Percentiles rank a stretch among this genome's conserved stretches.
These are phyloP conservation scores for Phytophthora pistaciae DNA, from an alignment of 352 stramenopile species.

Conservation along the genomic window DNA sequence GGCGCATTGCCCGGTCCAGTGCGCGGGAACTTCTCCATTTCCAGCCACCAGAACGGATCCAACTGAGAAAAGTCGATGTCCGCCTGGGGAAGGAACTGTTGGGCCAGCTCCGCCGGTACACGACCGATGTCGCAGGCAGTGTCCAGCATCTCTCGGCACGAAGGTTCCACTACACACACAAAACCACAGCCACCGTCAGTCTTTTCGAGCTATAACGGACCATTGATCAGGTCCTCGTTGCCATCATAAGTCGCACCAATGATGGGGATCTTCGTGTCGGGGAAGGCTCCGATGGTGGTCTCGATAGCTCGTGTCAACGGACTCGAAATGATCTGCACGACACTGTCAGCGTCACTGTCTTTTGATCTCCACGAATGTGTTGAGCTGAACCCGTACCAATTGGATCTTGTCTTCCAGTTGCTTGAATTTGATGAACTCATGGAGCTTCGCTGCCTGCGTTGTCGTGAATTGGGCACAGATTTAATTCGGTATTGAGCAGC, in stretches of 20 bases:
- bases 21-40: slow-evolving; percentile 38
- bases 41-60: slow-evolving; percentile 74
- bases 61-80: slow-evolving; percentile 59
- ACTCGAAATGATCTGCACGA: slow-evolving; percentile 78
- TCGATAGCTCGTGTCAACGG: slow-evolving; percentile 87
- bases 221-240: neutral
- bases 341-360: neutral
- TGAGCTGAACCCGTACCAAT: slow-evolving; percentile 46
- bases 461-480: neutral
- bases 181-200: slow-evolving; percentile 2
- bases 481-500: neutral
- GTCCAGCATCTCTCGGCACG: slow-evolving; percentile 86
- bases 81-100: slow-evolving; percentile 38
- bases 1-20: slow-evolving; percentile 32
- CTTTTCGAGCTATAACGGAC: neutral
- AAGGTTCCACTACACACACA: slow-evolving; percentile 61
- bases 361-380: neutral
- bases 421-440: slow-evolving; percentile 43
- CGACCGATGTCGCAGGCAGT: slow-evolving; percentile 87
- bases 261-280: slow-evolving; percentile 59
- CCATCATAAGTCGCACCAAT: slow-evolving; percentile 41
- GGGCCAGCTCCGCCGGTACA: slow-evolving; percentile 51
- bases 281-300: slow-evolving; percentile 76
- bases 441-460: slow-evolving; percentile 51
- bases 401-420: slow-evolving; percentile 73